A percentile compares a stretch with the other conserved stretches of the same genome.
phyloP scores from a whole-genome alignment of 1,284 basidiomycete genomes.

The Malassezia cuniculi region DNA sequence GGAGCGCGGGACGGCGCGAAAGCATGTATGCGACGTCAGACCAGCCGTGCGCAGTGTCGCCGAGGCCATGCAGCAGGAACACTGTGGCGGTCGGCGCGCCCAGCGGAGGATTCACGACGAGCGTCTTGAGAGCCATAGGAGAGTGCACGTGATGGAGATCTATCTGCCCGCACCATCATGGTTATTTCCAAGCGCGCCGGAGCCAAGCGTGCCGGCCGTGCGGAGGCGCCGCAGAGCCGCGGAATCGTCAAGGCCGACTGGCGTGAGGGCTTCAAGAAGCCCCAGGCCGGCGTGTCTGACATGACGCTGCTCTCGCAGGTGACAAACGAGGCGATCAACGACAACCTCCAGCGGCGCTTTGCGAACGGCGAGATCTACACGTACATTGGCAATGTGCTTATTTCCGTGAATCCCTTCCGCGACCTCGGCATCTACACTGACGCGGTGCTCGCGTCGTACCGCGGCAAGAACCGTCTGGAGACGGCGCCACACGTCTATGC shows the following conservation, averaged over 20 bases:
- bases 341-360: constrained; percentile 91
- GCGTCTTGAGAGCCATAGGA: constrained; percentile 24
- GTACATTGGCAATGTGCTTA: constrained; percentile 91
- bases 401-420: constrained; percentile 96
- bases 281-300: constrained; percentile 76
- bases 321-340: constrained; percentile 94
- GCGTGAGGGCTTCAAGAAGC: constrained; percentile 44
- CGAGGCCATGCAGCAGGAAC: constrained; percentile 41
- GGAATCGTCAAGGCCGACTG: constrained; percentile 44
- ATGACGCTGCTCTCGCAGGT: constrained; percentile 96
- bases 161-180: constrained; percentile 18
- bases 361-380: constrained; percentile 94
- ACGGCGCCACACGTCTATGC: constrained; percentile 95
- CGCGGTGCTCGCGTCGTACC: constrained; percentile 70
- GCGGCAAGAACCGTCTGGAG: constrained; percentile 94
- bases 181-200: constrained; percentile 44
- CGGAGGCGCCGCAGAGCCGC: constrained; percentile 24
- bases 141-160: background rate
- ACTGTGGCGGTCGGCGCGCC: constrained; percentile 35
- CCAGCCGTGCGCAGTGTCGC: constrained; percentile 41
- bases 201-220: constrained; percentile 26
- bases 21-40: constrained; percentile 41
- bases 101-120: constrained; percentile 35
- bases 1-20: constrained; percentile 28
- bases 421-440: constrained; percentile 82